Percentiles rank a stretch among this genome's conserved stretches.
Evolutionary conservation across 2,329 filamentous ascomycete species (phyloP).

Genomic region (Cercospora brassicicola): DNA sequence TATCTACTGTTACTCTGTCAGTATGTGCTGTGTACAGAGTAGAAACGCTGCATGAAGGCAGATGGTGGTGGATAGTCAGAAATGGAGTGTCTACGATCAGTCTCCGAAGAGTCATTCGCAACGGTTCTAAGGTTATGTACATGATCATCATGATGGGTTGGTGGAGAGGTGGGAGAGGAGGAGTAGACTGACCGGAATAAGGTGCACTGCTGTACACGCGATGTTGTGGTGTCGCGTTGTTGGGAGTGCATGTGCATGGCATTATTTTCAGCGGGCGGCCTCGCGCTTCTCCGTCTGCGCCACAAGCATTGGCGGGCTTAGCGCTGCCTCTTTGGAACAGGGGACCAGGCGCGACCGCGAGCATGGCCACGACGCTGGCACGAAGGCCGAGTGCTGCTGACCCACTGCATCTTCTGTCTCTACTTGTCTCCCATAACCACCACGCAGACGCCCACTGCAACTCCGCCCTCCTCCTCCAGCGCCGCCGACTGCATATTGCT

Average conservation of each 20-base stretch:
- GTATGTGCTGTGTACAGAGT: background rate
- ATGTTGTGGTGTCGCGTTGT: background rate
- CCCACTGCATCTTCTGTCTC: background rate
- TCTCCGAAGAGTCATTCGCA: slow-evolving; percentile 61
- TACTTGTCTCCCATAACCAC: background rate
- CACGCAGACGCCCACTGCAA: background rate
- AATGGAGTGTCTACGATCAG: slow-evolving; percentile 46
- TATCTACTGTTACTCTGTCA: slow-evolving; percentile 27
- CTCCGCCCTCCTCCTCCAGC: background rate
- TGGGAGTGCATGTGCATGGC: background rate
- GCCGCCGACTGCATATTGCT: background rate
- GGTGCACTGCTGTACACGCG: background rate
- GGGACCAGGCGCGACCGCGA: background rate
- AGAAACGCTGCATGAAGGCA: background rate
- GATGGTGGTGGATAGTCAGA: slow-evolving; percentile 39
- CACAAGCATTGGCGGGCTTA: slow-evolving; percentile 1
- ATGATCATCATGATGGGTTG: slow-evolving; percentile 25
- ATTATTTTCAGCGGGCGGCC: slow-evolving; percentile 4
- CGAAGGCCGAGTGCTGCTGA: background rate
- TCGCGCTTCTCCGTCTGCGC: background rate
- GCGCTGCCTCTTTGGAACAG: background rate
- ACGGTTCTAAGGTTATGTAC: slow-evolving; percentile 58
- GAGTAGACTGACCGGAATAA: slow-evolving; percentile 16
- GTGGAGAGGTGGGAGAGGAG: background rate
- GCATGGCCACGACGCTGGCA: background rate